phyloP scores from a whole-genome alignment of 192 early-diverging fungal species.

The Linnemannia hyalina region DNA sequence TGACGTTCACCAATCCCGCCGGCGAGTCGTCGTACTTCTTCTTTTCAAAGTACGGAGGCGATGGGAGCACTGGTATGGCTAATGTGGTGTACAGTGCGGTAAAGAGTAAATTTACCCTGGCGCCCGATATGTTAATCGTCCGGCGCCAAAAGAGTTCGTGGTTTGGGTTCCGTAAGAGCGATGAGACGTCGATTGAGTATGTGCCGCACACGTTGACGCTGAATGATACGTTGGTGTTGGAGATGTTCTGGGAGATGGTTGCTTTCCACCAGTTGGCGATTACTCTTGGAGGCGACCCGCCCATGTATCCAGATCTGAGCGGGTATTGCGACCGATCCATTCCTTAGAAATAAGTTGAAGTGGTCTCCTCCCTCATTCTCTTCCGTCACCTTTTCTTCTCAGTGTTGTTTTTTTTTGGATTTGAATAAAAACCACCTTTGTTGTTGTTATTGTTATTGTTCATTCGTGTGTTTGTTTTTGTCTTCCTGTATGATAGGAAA shows the following conservation, averaged over 20 bases:
- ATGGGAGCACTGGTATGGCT: neutral
- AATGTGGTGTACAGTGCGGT: constrained; percentile 15
- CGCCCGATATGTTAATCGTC: constrained; percentile 24
- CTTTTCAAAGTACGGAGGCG: constrained; percentile 19
- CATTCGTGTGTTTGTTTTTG: neutral
- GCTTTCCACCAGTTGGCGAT: constrained; percentile 34
- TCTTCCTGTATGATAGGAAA: too few species aligned
- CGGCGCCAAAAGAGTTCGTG: neutral
- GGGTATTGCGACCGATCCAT: constrained; percentile 4
- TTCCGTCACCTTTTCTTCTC: neutral
- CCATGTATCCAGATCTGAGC: constrained; percentile 26
- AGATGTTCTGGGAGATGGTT: constrained; percentile 38
- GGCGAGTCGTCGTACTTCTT: constrained; percentile 6
- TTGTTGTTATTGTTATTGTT: neutral
- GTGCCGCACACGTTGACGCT: constrained; percentile 23
- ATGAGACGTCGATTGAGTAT: neutral
- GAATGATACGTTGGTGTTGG: constrained; percentile 21
- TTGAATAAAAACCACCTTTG: constrained; percentile 3
- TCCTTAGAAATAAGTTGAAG: constrained; percentile 1
- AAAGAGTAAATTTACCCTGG: constrained; percentile 8
- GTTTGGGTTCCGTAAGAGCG: neutral
- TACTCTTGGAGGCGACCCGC: neutral
- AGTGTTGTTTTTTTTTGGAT: neutral
- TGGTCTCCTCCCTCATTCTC: neutral
- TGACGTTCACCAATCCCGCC: constrained; percentile 9